Evolutionary conservation across 139 green algal genomes (phyloP).

Genomic region (Chlorella sp.): DNA sequence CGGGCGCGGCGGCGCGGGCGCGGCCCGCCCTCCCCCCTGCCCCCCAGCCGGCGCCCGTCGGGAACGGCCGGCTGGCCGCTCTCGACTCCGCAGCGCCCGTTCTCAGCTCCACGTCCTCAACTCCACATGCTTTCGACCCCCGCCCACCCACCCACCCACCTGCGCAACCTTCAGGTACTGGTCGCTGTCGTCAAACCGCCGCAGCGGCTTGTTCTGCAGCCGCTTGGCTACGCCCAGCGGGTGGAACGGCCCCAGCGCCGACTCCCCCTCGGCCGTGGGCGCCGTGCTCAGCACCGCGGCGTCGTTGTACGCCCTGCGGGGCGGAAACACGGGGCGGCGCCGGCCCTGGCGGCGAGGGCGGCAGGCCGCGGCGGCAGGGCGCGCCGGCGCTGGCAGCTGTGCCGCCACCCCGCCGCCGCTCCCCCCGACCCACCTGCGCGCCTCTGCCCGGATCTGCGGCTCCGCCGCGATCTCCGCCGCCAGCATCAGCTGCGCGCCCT

Average conservation of each 20-base stretch:
- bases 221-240: conserved; percentile 67
- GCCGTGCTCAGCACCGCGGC: conserved; percentile 43
- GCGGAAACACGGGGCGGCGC: neutral
- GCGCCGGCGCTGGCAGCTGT: too few species aligned
- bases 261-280: conserved; percentile 62
- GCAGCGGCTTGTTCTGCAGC: conserved; percentile 73
- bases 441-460: conserved; percentile 40
- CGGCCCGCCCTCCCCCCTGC: too few species aligned
- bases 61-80: too few species aligned
- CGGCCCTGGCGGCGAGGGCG: neutral
- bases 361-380: neutral
- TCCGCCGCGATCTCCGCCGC: conserved; percentile 51
- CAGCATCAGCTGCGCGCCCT: conserved; percentile 42
- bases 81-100: too few species aligned
- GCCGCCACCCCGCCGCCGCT: too few species aligned
- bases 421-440: too few species aligned
- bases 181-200: conserved; percentile 50
- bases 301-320: neutral
- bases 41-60: too few species aligned
- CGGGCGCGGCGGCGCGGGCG: too few species aligned
- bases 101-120: too few species aligned
- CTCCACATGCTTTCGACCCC: too few species aligned
- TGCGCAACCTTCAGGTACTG: too few species aligned
- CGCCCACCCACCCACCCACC: too few species aligned
- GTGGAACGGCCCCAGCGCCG: conserved; percentile 74